These are phyloP conservation scores for Megacollybia marginata DNA, from an alignment of 768 basidiomycete species.

Conservation along the genomic window DNA sequence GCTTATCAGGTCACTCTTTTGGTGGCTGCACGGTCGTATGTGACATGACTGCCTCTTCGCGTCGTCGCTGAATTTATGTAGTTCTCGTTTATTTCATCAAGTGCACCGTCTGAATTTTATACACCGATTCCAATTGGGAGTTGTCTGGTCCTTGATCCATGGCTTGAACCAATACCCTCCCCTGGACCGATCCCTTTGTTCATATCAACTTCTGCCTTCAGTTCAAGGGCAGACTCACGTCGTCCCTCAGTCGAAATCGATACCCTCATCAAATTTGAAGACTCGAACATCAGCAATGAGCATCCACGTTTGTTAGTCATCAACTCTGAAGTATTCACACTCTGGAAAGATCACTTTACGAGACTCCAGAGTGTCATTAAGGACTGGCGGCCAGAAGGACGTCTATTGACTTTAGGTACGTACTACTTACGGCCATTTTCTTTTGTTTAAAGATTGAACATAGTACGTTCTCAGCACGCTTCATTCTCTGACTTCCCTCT, in stretches of 20 bases:
- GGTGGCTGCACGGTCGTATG: conserved; percentile 42
- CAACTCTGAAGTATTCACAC: conserved; percentile 71
- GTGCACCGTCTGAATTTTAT: conserved; percentile 31
- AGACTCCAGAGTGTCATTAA: conserved; percentile 46
- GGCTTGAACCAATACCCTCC: conserved; percentile 69
- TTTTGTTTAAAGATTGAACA: not conserved
- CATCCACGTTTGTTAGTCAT: conserved; percentile 50
- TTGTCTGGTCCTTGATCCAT: conserved; percentile 71
- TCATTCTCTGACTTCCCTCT: conserved; percentile 43
- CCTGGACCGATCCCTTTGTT: conserved; percentile 41
- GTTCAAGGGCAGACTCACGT: not conserved
- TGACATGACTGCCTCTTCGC: not conserved
- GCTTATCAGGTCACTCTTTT: conserved; percentile 38
- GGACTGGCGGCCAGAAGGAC: conserved; percentile 43
- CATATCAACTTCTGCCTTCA: conserved; percentile 4
- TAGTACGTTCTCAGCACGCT: conserved; percentile 37
- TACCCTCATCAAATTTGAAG: conserved; percentile 2
- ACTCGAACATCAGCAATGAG: conserved; percentile 1
- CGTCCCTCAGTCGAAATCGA: conserved; percentile 5
- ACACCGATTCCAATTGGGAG: conserved; percentile 44
- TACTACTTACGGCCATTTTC: conserved; percentile 1
- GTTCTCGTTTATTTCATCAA: conserved; percentile 50
- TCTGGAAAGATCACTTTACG: conserved; percentile 72
- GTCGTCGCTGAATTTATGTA: conserved; percentile 19
- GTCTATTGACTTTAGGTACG: conserved; percentile 44